Evolutionary conservation across 257 asterid genomes (phyloP).

Genomic region (Penstemon davidsonii): DNA sequence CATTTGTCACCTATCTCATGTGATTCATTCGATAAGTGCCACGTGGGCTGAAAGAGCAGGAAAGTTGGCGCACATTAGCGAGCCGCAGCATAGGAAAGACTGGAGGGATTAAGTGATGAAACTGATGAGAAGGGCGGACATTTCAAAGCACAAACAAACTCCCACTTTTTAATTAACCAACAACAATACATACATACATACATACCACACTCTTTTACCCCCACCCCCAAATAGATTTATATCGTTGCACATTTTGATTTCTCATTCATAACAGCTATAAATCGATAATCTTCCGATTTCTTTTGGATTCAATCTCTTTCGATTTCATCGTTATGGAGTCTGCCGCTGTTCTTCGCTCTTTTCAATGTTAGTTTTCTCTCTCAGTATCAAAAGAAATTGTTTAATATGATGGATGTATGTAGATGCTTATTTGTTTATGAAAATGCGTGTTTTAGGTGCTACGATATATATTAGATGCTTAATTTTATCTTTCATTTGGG

Average conservation of each 20-base stretch:
- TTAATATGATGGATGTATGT: not conserved
- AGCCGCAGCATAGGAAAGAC: constrained; percentile 11
- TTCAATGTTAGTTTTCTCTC: constrained; percentile 47
- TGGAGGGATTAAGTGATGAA: constrained; percentile 52
- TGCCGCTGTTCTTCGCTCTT: constrained; percentile 69
- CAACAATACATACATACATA: not conserved
- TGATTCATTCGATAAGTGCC: constrained; percentile 10
- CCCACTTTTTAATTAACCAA: not conserved
- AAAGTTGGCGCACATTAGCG: constrained; percentile 31
- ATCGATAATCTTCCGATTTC: constrained; percentile 28
- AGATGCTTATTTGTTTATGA: not conserved
- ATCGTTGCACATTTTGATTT: not conserved
- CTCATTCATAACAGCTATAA: constrained; percentile 19
- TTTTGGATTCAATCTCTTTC: constrained; percentile 34
- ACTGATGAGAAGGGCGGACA: constrained; percentile 63
- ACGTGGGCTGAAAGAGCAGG: not conserved
- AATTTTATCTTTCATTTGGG: not conserved
- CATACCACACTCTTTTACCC: not conserved
- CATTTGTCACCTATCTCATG: no score
- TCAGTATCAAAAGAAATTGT: constrained; percentile 11
- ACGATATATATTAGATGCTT: not conserved
- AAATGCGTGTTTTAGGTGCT: not conserved
- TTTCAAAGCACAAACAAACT: constrained; percentile 42
- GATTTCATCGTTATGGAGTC: constrained; percentile 59
- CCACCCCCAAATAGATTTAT: not conserved